Conservation (phyloP, 164 flowering plant genomes). For the Tetracentron sinense region DNA sequence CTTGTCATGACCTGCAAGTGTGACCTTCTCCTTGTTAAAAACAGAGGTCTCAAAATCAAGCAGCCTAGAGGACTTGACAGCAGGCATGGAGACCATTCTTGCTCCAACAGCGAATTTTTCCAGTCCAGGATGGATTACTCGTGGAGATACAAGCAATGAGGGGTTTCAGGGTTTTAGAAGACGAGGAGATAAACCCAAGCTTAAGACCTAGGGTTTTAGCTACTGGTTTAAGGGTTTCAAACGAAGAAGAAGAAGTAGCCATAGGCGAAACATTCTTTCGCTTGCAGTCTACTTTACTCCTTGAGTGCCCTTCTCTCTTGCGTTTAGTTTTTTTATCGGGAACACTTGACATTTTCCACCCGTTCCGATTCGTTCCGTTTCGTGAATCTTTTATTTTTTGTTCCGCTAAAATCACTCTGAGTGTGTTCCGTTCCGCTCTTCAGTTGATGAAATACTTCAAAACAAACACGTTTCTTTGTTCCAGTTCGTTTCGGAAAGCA, state of each 20-base stretch:
- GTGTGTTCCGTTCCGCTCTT: too few species aligned
- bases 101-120: not conserved
- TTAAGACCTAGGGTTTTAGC: not conserved
- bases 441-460: too few species aligned
- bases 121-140: not conserved
- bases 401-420: too few species aligned
- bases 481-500: too few species aligned
- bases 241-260: not conserved
- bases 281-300: too few species aligned
- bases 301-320: not conserved
- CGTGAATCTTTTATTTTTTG: too few species aligned
- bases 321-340: not conserved
- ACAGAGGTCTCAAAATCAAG: too few species aligned
- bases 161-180: not conserved
- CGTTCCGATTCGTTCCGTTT: too few species aligned
- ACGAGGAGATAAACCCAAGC: not conserved
- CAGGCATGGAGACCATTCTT: not conserved
- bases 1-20: too few species aligned
- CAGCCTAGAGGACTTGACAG: not conserved
- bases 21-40: too few species aligned
- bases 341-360: not conserved
- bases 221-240: not conserved
- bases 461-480: too few species aligned
- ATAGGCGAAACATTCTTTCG: too few species aligned
- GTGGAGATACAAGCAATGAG: not conserved